A percentile compares a stretch with the other conserved stretches of the same genome.
These are phyloP conservation scores for Mercurialis annua DNA, from an alignment of 345 rosid species.

Conservation along the genomic window DNA sequence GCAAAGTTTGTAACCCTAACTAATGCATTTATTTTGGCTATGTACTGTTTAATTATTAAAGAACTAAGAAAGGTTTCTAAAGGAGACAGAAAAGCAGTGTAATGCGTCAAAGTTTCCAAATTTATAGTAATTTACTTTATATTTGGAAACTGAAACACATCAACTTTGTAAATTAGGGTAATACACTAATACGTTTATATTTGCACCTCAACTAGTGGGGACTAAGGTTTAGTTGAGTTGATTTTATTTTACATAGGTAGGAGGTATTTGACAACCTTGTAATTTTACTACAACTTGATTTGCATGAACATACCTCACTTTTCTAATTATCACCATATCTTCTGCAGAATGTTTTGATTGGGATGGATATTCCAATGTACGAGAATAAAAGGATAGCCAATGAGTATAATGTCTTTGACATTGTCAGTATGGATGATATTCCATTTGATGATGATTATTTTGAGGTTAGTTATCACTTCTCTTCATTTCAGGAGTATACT, in stretches of 20 bases:
- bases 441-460: conserved; percentile 62
- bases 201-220: too few relatives aligned
- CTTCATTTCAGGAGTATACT: conserved; percentile 14
- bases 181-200: too few relatives aligned
- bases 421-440: conserved; percentile 40
- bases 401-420: conserved; percentile 48
- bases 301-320: conserved; percentile 2
- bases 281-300: neutral
- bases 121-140: neutral
- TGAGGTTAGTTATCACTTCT: conserved; percentile 53
- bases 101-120: neutral
- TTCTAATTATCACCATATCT: conserved; percentile 9
- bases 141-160: neutral
- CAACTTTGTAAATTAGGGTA: too few relatives aligned
- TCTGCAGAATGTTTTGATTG: conserved; percentile 75
- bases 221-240: too few relatives aligned
- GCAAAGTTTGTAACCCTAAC: too few relatives aligned
- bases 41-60: neutral
- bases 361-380: conserved; percentile 66
- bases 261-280: neutral
- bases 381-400: conserved; percentile 46
- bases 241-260: too few relatives aligned
- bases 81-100: neutral
- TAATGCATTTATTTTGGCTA: neutral
- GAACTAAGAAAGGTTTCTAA: neutral